Evolutionary conservation across 148 eudicot genomes (phyloP), one percentile per base, ranked within the genome.

Genomic region (Arctostaphylos glauca): DNA sequence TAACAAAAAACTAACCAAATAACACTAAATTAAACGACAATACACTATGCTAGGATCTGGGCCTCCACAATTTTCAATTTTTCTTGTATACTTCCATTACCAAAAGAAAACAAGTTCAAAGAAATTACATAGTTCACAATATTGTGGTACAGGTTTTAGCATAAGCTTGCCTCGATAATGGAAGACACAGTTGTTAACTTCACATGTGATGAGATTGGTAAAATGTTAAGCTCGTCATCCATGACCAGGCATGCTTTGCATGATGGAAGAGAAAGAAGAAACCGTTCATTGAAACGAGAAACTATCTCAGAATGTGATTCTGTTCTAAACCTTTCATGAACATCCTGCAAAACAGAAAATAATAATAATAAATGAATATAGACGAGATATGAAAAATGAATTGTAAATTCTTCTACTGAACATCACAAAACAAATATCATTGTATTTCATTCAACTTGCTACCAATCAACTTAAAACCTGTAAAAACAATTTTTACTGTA

Each of bases 261-360:
- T 14, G 98, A 91, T 55, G 94, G 95, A 83, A 95, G 90, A 18
- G 98, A 95, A 55, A 95, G 89, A 76, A 95, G 85, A 77, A 95
- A 94, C 6, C 98, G 92, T 85, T 95, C 98, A 91, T 95, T 93
- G 85, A 95, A 95, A 77, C 96, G 98, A 25, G 91, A 90, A 44
- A 91, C 76, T 54, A 92, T 89, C 80, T 86, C 86, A 67, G 90
- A 76, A 87, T 95, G 98, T n/a, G 98, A 95, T 84, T 91, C 98
- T 41, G 98, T 94, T 55, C 95, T 93, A 82, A 88, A 95, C 87
- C 96, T 92, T 66, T 92, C 94, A 85, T 95, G 98, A 82, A 94
- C 96, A 90, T 95, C 98, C 98, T 95, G 93, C 55, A 81, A 74
- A 76, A 48, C 60, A 82, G 19, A 1, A 47, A 48, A 13, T 41